phyloP scores from a whole-genome alignment of 257 asterid genomes.

The Fraxinus excelsior region DNA sequence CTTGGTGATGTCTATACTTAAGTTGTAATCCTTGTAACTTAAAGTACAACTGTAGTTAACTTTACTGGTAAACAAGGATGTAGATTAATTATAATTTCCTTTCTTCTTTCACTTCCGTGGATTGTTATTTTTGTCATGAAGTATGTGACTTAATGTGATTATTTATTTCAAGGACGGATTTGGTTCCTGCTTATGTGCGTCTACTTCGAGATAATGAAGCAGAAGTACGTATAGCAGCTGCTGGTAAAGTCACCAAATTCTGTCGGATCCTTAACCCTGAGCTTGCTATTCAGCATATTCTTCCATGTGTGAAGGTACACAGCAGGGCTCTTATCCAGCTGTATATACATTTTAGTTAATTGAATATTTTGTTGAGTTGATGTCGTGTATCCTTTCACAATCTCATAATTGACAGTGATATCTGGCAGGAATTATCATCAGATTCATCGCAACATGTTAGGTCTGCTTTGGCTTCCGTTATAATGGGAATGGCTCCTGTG shows the following conservation, averaged over 20 bases:
- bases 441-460: conserved; percentile 95
- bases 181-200: conserved; percentile 92
- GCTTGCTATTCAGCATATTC: conserved; percentile 85
- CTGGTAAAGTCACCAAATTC: conserved; percentile 87
- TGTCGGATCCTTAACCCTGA: conserved; percentile 79
- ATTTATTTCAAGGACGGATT: conserved; percentile 65
- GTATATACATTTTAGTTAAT: conserved; percentile 9
- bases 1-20: not conserved
- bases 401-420: conserved; percentile 18
- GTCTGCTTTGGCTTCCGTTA: conserved; percentile 91
- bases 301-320: conserved; percentile 89
- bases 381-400: conserved; percentile 16
- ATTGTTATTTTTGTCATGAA: too few species aligned
- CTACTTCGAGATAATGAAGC: conserved; percentile 92
- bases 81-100: too few species aligned
- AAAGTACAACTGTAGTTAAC: too few species aligned
- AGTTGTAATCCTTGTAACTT: not conserved
- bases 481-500: conserved; percentile 99
- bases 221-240: conserved; percentile 90
- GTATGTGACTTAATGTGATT: conserved; percentile 21
- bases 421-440: conserved; percentile 78
- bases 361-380: conserved; percentile 17
- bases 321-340: not conserved
- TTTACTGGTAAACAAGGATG: too few species aligned
- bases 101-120: too few species aligned